phyloP scores from a whole-genome alignment of 805 yeast genomes.

The Clavispora vitiphila region DNA sequence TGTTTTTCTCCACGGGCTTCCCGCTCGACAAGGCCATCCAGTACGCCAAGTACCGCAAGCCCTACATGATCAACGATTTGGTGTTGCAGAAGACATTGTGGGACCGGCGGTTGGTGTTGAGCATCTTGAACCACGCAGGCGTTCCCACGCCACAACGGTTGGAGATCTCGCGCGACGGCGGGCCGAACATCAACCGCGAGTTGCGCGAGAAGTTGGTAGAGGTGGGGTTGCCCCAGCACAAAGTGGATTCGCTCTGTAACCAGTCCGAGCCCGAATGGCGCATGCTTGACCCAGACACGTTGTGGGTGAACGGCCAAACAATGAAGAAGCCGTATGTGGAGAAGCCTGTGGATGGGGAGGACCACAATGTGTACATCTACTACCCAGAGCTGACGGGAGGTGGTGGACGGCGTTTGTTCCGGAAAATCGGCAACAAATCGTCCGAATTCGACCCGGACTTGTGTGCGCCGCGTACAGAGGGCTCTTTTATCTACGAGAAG shows the following conservation, averaged over 20 bases:
- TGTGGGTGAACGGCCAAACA: conserved; percentile 65
- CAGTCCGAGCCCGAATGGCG: conserved; percentile 73
- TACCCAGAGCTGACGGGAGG: conserved; percentile 89
- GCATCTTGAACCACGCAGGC: conserved; percentile 68
- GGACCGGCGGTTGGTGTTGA: conserved; percentile 90
- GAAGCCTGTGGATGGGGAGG: conserved; percentile 98
- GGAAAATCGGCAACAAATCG: conserved; percentile 95
- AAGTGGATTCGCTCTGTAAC: conserved; percentile 60
- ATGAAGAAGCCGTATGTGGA: conserved; percentile 92
- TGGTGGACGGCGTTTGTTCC: conserved; percentile 90
- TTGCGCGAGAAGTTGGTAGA: conserved; percentile 46
- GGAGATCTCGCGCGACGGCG: conserved; percentile 94
- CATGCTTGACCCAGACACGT: conserved; percentile 79
- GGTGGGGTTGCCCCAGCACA: conserved; percentile 31
- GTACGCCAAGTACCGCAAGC: conserved; percentile 84
- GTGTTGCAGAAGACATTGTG: conserved; percentile 91
- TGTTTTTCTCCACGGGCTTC: conserved; percentile 93
- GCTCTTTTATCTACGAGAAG: conserved; percentile 87
- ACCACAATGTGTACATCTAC: conserved; percentile 92
- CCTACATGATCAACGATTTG: conserved; percentile 83
- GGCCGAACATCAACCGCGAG: conserved; percentile 71
- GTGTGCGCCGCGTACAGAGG: conserved; percentile 72
- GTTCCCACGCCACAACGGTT: conserved; percentile 88
- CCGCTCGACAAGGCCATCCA: conserved; percentile 94
- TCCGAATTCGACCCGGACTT: conserved; percentile 90